Base-by-base conservation (phyloP, 495 filamentous ascomycete species). In the Penicillium bialowiezense region DNA sequence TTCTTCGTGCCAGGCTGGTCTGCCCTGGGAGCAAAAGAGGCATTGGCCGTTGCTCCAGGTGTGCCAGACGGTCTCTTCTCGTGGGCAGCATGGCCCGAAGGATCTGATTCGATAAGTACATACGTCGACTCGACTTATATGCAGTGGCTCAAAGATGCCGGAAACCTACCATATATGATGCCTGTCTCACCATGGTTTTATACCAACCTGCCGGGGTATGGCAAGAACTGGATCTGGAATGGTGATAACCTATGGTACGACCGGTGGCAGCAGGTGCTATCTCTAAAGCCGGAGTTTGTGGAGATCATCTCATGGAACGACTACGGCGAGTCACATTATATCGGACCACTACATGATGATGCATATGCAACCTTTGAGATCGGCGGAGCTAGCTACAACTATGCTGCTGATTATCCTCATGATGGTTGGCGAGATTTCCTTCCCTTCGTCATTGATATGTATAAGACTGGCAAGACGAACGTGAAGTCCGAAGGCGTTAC, bases 111-210 rank as follows among this genome's bases (percentile, higher is more conserved):
- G 26, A 86, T 83, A 62, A 68, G 69, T 2, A 73, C 70, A 1
- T 63, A 64, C 14, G 72, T 73, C 20, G 87, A 90, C 52, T 50
- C 63, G 15, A 64, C 70, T 0, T 89, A 82, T 66, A 69, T 72
- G 31, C 60, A 69, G 8, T 66, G 64, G 14, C 64, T 80, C 9
- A 60, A 54, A 7, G 76, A 73, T 1, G 88, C 88, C 3, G 43
- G 43, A n/a, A 7, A 36, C 0, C n/a, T 45, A 63, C 71, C 81
- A 5, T 91, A 83, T 66, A 90, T 91, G 87, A 89, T 89, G 87
- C 79, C 81, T 13, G 81, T 88, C 12, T 84, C 84, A 13, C 87
- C 87, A 1, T 89, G 84, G 81, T 90, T 90, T 63, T 91, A 86
- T 54, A 76, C 74, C 59, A 84, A 86, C 43, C 70, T 90, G 14